Evolutionary conservation across 768 basidiomycete genomes (phyloP), one percentile per base, ranked within the genome.

Genomic region (Leccinum sublutescens): DNA sequence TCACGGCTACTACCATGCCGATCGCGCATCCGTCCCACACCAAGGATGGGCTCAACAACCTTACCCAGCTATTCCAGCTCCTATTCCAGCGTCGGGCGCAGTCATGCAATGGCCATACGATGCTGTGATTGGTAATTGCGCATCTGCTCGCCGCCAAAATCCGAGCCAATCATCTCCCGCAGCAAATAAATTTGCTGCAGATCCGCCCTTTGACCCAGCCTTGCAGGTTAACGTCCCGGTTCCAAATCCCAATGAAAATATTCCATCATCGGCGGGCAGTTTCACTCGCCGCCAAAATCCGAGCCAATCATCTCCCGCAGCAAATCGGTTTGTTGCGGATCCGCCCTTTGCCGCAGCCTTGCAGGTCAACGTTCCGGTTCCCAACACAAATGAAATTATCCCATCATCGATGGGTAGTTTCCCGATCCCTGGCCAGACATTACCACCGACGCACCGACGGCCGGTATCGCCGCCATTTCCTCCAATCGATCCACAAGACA

Each of bases 401-500:
- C 5, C 63, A 27, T 48, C 59, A 12, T 48, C 25, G 14, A 50
- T 49, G 17, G n/a, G 12, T 12, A 17, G n/a, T 52, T 25, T 50
- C 29, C 12, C 45, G 17, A 23, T 38, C 21, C 36, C 64, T 15
- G 45, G 19, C 5, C 56, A 54, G n/a, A 31, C 51, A 7, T 38
- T 34, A 17, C 15, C 27, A 15, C 25, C 57, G 14, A 4, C 43
- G 2, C 48, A 48, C 49, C 56, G 48, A 15, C 33, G 11, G 9
- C 54, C 57, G 14, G 23, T 60, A 31, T n/a, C 47, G 3, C 27
- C 49, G 14, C 48, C 54, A 6, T 12, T 29, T 21, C 31, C 48
- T 15, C 50, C 25, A 25, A 56, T 49, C 10, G 69, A 69, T 27
- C 57, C 60, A 54, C 56, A 56, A 23, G 68, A 71, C 31, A 48